Percentiles rank a stretch among this genome's conserved stretches.
phyloP scores from a whole-genome alignment of 2,329 filamentous ascomycete species.

The Lojkania enalia region DNA sequence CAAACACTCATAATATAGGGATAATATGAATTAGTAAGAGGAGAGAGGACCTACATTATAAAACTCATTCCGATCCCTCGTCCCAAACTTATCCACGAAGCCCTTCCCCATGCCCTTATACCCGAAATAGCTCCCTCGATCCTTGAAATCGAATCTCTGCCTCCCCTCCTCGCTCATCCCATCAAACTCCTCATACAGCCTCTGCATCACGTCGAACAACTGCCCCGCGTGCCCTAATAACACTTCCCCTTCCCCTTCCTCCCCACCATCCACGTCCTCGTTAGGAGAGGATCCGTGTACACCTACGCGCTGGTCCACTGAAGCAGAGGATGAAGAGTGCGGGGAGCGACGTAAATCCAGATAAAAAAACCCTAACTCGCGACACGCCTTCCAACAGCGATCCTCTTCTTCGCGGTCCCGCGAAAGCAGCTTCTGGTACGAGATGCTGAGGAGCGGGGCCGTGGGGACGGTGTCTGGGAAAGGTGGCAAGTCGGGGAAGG shows the following conservation, averaged over 20 bases:
- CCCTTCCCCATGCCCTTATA: conserved; percentile 53
- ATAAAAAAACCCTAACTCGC: conserved; percentile 61
- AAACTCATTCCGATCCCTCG: conserved; percentile 57
- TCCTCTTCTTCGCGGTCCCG: conserved; percentile 41
- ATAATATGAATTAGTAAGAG: too few species aligned
- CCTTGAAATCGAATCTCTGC: conserved; percentile 57
- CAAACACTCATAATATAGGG: too few species aligned
- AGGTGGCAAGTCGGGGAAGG: conserved; percentile 42
- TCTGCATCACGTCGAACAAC: conserved; percentile 52
- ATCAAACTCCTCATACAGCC: conserved; percentile 55
- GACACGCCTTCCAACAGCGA: conserved; percentile 47
- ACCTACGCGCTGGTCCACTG: too few species aligned
- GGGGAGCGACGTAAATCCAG: conserved; percentile 48
- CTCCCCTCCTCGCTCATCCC: conserved; percentile 56
- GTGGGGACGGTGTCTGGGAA: conserved; percentile 48
- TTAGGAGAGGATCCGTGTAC: too few species aligned
- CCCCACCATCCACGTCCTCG: too few species aligned
- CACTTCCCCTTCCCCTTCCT: conserved; percentile 37
- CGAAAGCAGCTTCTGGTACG: conserved; percentile 44
- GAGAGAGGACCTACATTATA: conserved; percentile 55
- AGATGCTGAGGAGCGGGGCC: conserved; percentile 48
- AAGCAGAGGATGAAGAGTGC: too few species aligned
- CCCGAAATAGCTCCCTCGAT: conserved; percentile 56
- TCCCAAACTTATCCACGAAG: conserved; percentile 54
- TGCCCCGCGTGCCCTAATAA: conserved; percentile 50